Evolutionary conservation across 2,329 filamentous ascomycete genomes (phyloP), one percentile per base, ranked within the genome.

Genomic region (Pleomassaria siparia): DNA sequence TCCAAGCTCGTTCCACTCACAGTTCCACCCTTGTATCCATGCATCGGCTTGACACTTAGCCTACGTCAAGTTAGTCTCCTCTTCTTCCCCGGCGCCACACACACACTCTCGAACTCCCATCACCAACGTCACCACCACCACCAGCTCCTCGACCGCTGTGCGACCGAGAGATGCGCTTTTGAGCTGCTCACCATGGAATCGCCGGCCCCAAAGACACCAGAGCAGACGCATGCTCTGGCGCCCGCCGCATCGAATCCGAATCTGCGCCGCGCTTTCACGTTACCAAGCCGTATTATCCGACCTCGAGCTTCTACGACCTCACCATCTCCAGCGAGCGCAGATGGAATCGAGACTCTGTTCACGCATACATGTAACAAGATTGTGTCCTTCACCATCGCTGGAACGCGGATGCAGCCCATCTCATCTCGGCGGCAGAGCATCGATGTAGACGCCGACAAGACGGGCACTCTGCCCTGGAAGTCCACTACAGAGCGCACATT

Each of bases 401-500:
- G 58, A 18, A 48, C 62, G 12, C 60, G 67, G 8, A 58, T 69
- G 39, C 64, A 63, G 15, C 29, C 41, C 55, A 43, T 42, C 21
- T 44, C 52, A 63, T 64, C 51, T 63, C 59, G 44, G 30, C 47
- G 59, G 22, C 46, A 33, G 20, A 33, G 41, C 40, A 40, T 49
- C 9, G 47, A 50, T 43, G 45, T 37, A 28, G 46, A 49, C 49
- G 68, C 81, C 58, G 69, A 81, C 49, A 67, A 81, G 49, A 67
- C 81, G 47, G 84, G 86, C 52, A 84, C 84, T 0, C 74, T 94
- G 41, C 79, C 87, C 44, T 92, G 87, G 85, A 80, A 80, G 40
- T 88, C 88, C 2, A 79, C 83, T n/a, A 82, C 87, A 1, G 90
- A 95, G 70, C 82, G 86, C 60, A 92, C 89, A 0, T 85, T 95